Evolutionary conservation across 1,284 basidiomycete genomes (phyloP), one percentile per base, ranked within the genome.

Genomic region (Puccinia hordei): DNA sequence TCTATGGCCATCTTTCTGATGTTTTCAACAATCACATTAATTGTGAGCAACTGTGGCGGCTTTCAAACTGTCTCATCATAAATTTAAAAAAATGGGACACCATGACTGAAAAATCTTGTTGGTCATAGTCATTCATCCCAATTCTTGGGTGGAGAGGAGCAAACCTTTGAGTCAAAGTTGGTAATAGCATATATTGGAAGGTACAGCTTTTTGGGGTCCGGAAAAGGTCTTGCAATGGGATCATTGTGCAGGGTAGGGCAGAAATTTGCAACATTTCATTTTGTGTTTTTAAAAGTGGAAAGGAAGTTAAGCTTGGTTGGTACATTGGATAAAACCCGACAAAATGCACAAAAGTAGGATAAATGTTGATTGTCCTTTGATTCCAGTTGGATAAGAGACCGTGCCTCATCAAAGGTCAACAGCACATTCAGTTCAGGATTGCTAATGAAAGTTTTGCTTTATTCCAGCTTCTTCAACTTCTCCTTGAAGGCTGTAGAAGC

Each of bases 151-250:
- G 15, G 35, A 63, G 10, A 4, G 3, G 35, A 12, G 19, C 12
- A 19, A 41, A 63, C 61, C 61, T 19, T 63, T 1, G 61, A 63
- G 35, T 63, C 61, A 63, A 63, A 63, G 33, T 33, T 63, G 33
- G 35, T 30, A 38, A 63, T n/a, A n/a, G 35, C 61, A 41, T 63
- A 22, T 33, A 63, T 59, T 2, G 57, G 57, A 4, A 1, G 4
- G 24, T 17, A 55, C n/a, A 55, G 53, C 19, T 55, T 12, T 24
- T 55, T 55, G 57, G 57, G 30, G 33, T n/a, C 35, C 0, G 35
- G 61, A 4, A 8, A 6, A 15, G 33, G 17, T 35, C 30, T 61
- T 63, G 35, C 17, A 12, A 6, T 41, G 35, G 35, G 19, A 10
- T 63, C 61, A 22, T 15, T 22, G 33, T 2, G 8, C 22, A 38